Evolutionary conservation across 371 early-diverging fungal species (phyloP).

Genomic region (Parasitella parasitica): DNA sequence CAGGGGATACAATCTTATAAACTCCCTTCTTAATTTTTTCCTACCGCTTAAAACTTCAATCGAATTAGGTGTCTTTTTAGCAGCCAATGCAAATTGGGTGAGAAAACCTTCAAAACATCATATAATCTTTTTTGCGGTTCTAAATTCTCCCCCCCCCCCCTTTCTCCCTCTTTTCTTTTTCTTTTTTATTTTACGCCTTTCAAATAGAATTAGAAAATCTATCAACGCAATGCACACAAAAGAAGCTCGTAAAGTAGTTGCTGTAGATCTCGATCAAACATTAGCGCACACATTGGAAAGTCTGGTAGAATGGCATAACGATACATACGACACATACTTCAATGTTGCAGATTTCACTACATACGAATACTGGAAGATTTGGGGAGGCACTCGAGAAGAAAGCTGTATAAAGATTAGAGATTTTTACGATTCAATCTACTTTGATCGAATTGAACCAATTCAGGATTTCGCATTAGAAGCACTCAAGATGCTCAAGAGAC

Average conservation of each 20-base stretch:
- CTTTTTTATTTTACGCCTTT: background rate
- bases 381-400: slow-evolving; percentile 52
- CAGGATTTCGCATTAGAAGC: slow-evolving; percentile 53
- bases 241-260: slow-evolving; percentile 46
- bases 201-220: background rate
- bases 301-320: slow-evolving; percentile 49
- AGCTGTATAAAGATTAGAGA: slow-evolving; percentile 44
- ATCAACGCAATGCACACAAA: background rate
- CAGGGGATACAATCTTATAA: background rate
- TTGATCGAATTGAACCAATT: slow-evolving; percentile 47
- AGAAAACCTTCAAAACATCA: background rate
- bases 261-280: slow-evolving; percentile 55
- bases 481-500: slow-evolving; percentile 50
- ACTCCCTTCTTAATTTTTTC: background rate
- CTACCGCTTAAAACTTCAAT: background rate
- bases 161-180: background rate
- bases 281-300: slow-evolving; percentile 44
- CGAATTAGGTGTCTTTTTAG: background rate
- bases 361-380: slow-evolving; percentile 47
- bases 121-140: background rate
- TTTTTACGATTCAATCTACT: slow-evolving; percentile 51
- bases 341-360: slow-evolving; percentile 43
- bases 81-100: background rate
- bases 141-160: background rate
- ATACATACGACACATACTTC: slow-evolving; percentile 36